Percentiles rank a stretch among this genome's conserved stretches.
These are phyloP conservation scores for Aspergillus pseudoglaucus DNA, from an alignment of 2,329 filamentous ascomycete species.

Conservation along the genomic window DNA sequence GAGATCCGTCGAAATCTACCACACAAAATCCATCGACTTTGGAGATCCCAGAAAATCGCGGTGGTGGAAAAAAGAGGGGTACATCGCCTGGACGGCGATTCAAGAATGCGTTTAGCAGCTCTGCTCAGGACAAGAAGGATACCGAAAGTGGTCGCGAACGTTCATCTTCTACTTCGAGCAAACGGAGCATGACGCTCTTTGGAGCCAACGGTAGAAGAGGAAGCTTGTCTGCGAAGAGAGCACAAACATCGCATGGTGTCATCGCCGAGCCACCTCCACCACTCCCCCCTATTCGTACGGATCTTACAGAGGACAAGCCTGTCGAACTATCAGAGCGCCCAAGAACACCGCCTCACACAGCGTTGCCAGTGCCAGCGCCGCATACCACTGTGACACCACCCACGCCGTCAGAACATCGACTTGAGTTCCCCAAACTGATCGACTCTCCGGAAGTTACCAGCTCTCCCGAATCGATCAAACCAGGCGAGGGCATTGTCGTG, in stretches of 20 bases:
- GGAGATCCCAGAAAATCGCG: slow-evolving; percentile 27
- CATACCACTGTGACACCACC: slow-evolving; percentile 57
- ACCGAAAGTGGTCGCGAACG: slow-evolving; percentile 43
- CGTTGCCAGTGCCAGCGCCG: slow-evolving; percentile 31
- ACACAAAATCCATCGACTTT: slow-evolving; percentile 24
- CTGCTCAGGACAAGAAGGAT: slow-evolving; percentile 45
- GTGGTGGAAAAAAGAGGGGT: slow-evolving; percentile 47
- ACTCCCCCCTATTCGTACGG: slow-evolving; percentile 28
- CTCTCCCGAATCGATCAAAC: slow-evolving; percentile 33
- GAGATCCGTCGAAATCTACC: slow-evolving; percentile 23
- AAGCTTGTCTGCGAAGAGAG: slow-evolving; percentile 26
- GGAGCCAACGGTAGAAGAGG: slow-evolving; percentile 26
- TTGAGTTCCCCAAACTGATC: slow-evolving; percentile 28
- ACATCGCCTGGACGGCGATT: slow-evolving; percentile 66
- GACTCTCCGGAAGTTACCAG: slow-evolving; percentile 25
- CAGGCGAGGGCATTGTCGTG: slow-evolving; percentile 46
- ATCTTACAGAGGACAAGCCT: slow-evolving; percentile 20
- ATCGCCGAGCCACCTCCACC: slow-evolving; percentile 25
- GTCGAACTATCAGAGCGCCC: slow-evolving; percentile 18
- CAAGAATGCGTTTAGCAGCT: slow-evolving; percentile 61
- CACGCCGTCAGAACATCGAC: slow-evolving; percentile 49
- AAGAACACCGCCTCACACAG: slow-evolving; percentile 27
- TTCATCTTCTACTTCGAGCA: slow-evolving; percentile 37
- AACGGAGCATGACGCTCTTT: slow-evolving; percentile 34
- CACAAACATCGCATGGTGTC: slow-evolving; percentile 11